Evolutionary conservation across 495 filamentous ascomycete species (phyloP).

Genomic region (Corynascus novoguineensis): DNA sequence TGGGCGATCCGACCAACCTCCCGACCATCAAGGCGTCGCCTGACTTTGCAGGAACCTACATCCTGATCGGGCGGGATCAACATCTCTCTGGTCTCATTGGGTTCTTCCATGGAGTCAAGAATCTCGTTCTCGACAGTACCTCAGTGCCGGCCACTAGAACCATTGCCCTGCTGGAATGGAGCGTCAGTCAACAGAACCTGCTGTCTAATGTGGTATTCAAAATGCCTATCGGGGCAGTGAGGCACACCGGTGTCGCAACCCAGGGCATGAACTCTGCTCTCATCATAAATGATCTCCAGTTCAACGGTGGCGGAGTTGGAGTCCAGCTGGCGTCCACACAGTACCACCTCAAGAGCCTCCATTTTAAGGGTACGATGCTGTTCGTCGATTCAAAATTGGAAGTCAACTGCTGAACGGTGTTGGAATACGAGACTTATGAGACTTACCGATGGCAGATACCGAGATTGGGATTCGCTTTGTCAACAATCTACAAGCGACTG

Average conservation of each 20-base stretch:
- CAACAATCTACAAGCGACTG: conserved; percentile 37
- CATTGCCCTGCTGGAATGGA: not conserved
- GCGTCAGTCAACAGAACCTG: not conserved
- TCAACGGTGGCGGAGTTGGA: conserved; percentile 47
- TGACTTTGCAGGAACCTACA: not conserved
- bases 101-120: not conserved
- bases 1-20: not conserved
- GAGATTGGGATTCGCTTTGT: conserved; percentile 30
- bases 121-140: not conserved
- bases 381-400: no score
- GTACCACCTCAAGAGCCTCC: conserved; percentile 46
- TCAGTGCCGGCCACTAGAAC: not conserved
- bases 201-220: conserved; percentile 54
- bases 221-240: conserved; percentile 44
- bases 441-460: conserved; percentile 13
- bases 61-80: not conserved
- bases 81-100: not conserved
- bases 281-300: conserved; percentile 46
- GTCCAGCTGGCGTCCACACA: conserved; percentile 47
- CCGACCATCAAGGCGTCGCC: not conserved
- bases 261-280: conserved; percentile 35
- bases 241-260: conserved; percentile 38
- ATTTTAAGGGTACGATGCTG: conserved; percentile 36
- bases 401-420: no score
- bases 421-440: not conserved